Evolutionary conservation across 2,329 filamentous ascomycete genomes (phyloP).

Genomic region (Trichoderma brevicompactum): DNA sequence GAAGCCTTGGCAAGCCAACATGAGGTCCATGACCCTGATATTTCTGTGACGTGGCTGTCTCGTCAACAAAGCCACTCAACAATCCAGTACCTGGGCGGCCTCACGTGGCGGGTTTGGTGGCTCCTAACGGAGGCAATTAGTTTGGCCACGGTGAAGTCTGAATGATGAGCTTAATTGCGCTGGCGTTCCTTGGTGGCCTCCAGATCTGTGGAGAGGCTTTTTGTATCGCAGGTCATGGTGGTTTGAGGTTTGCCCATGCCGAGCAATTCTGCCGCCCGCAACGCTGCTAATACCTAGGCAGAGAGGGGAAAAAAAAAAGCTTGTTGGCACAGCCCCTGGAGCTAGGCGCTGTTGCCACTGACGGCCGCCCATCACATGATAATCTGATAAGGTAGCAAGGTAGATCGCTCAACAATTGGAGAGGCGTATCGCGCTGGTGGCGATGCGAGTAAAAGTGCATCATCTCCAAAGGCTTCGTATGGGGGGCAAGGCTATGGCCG

Average conservation of each 20-base stretch:
- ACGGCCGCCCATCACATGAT: conserved; percentile 27
- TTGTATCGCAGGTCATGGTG: neutral
- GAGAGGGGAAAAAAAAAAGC: conserved; percentile 7
- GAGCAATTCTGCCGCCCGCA: neutral
- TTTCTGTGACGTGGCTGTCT: conserved; percentile 11
- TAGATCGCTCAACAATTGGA: too few species aligned
- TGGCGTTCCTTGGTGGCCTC: neutral
- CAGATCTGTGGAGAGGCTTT: neutral
- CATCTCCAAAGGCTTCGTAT: neutral
- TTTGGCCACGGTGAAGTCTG: neutral
- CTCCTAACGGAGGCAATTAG: conserved; percentile 3
- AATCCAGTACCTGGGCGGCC: conserved; percentile 9
- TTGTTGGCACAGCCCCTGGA: conserved; percentile 25
- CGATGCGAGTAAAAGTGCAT: neutral
- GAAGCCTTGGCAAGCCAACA: conserved; percentile 10
- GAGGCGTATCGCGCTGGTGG: neutral
- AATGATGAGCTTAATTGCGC: neutral
- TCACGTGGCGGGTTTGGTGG: conserved; percentile 23
- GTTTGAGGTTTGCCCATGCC: conserved; percentile 3
- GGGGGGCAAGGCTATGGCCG: neutral
- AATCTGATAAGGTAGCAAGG: conserved; percentile 15
- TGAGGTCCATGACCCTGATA: neutral
- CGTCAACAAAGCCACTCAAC: neutral
- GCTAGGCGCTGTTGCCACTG: conserved; percentile 21
- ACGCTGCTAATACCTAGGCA: neutral